Evolutionary conservation across 2,329 filamentous ascomycete genomes (phyloP).

Genomic region (Helotiales sp.): DNA sequence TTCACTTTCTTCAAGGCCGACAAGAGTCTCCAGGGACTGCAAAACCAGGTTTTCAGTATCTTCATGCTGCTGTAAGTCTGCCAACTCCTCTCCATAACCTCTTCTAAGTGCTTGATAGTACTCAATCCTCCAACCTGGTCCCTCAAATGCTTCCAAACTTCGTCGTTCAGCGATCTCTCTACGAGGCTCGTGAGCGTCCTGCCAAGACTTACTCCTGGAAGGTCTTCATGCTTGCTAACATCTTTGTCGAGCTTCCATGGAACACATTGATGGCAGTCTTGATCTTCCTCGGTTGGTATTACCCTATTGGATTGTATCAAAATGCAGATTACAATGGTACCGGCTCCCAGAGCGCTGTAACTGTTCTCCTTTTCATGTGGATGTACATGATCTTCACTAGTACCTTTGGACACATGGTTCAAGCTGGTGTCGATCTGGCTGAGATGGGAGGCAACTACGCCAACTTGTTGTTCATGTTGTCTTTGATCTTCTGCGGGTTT

Average conservation of each 20-base stretch:
- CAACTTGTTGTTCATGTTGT: constrained; percentile 74
- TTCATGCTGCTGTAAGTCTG: constrained; percentile 67
- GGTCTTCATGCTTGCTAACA: constrained; percentile 69
- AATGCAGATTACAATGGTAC: constrained; percentile 68
- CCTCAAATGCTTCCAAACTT: constrained; percentile 79
- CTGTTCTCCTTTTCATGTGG: constrained; percentile 79
- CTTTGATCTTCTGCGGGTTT: constrained; percentile 68
- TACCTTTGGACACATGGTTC: constrained; percentile 82
- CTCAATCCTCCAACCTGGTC: constrained; percentile 74
- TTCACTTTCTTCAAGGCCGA: constrained; percentile 72
- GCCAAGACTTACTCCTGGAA: constrained; percentile 81
- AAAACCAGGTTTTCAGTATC: constrained; percentile 73
- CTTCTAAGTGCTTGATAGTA: constrained; percentile 41
- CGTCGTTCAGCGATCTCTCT: constrained; percentile 56
- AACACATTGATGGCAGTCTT: constrained; percentile 74
- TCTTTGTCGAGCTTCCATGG: constrained; percentile 85
- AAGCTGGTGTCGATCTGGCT: constrained; percentile 78
- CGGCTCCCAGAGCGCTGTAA: constrained; percentile 70
- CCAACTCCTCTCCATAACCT: not conserved
- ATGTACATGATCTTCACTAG: constrained; percentile 80
- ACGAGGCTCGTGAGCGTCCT: constrained; percentile 73
- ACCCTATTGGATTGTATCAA: constrained; percentile 75
- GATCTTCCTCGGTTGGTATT: constrained; percentile 84
- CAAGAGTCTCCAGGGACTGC: constrained; percentile 63
- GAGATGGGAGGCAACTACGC: constrained; percentile 78